Conservation (phyloP, 202 grass and related monocot species). For the Panicum virgatum region DNA sequence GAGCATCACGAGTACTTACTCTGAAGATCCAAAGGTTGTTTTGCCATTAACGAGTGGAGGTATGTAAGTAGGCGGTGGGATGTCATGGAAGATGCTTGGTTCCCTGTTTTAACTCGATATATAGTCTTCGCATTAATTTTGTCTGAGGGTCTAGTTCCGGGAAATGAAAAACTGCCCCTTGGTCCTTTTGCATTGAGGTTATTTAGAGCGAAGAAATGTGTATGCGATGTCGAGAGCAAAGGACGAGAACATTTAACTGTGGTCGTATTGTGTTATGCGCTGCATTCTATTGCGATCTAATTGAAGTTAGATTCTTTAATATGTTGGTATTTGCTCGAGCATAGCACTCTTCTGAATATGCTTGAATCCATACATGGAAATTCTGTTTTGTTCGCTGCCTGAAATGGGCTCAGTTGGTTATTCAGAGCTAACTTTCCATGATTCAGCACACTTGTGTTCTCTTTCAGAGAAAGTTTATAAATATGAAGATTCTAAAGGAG, state of each 20-base stretch:
- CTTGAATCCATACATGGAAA: neutral
- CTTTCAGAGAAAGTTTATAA: too few relatives aligned
- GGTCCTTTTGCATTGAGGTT: constrained; percentile 10
- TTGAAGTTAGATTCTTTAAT: constrained; percentile 27
- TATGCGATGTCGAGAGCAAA: constrained; percentile 7
- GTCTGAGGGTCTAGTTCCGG: constrained; percentile 4
- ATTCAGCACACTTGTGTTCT: too few relatives aligned
- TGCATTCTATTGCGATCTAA: neutral
- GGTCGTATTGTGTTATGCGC: neutral
- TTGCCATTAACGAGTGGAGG: constrained; percentile 34
- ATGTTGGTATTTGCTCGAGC: neutral
- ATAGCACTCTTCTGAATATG: neutral
- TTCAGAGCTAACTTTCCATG: too few relatives aligned
- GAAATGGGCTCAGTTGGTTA: neutral
- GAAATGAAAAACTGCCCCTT: neutral
- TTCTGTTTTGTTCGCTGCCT: neutral
- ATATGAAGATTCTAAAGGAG: too few relatives aligned
- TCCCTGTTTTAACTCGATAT: constrained; percentile 26
- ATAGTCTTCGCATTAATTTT: constrained; percentile 34
- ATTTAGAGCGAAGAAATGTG: constrained; percentile 33
- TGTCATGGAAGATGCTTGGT: constrained; percentile 17
- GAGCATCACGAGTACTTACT: constrained; percentile 34
- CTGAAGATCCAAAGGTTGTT: neutral
- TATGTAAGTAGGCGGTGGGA: constrained; percentile 40
- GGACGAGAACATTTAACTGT: constrained; percentile 29